Conservation (phyloP, 1,284 basidiomycete genomes). For the Leccinum pachyderme region DNA sequence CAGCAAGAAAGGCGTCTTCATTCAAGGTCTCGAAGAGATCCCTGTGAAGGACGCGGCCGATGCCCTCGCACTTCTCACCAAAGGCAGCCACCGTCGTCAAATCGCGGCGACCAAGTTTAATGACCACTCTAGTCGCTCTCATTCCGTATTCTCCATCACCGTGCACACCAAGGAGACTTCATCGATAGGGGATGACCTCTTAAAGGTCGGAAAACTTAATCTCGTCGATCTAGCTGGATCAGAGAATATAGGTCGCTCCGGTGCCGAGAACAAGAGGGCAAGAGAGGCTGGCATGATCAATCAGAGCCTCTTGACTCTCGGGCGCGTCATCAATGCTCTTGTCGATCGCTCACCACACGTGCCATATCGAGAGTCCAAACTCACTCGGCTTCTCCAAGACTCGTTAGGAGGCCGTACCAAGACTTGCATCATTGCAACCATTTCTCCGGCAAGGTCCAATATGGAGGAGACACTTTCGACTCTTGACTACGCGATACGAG, state of each 20-base stretch:
- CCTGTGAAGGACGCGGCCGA: conserved; percentile 82
- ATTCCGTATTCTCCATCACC: conserved; percentile 97
- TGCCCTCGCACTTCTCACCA: conserved; percentile 82
- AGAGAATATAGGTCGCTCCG: conserved; percentile 95
- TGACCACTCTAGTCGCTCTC: conserved; percentile 95
- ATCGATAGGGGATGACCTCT: conserved; percentile 79
- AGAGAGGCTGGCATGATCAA: conserved; percentile 99
- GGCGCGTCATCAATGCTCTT: conserved; percentile 95
- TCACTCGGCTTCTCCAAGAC: conserved; percentile 97
- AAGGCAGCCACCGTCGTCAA: conserved; percentile 89
- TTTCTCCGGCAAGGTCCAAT: conserved; percentile 89
- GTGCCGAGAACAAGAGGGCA: conserved; percentile 93
- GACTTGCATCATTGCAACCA: conserved; percentile 96
- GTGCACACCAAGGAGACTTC: conserved; percentile 90
- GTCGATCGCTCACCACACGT: conserved; percentile 92
- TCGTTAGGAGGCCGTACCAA: conserved; percentile 98
- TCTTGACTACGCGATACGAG: conserved; percentile 94
- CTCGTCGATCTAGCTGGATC: conserved; percentile 97
- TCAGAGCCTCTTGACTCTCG: conserved; percentile 93
- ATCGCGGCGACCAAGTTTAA: conserved; percentile 98
- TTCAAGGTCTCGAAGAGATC: conserved; percentile 94
- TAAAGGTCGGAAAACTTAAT: conserved; percentile 95
- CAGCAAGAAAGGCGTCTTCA: conserved; percentile 84
- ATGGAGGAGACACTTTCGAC: conserved; percentile 98
- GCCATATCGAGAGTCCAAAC: conserved; percentile 93